Conservation (phyloP, 2,329 filamentous ascomycete species). For the Pseudocercospora musae region DNA sequence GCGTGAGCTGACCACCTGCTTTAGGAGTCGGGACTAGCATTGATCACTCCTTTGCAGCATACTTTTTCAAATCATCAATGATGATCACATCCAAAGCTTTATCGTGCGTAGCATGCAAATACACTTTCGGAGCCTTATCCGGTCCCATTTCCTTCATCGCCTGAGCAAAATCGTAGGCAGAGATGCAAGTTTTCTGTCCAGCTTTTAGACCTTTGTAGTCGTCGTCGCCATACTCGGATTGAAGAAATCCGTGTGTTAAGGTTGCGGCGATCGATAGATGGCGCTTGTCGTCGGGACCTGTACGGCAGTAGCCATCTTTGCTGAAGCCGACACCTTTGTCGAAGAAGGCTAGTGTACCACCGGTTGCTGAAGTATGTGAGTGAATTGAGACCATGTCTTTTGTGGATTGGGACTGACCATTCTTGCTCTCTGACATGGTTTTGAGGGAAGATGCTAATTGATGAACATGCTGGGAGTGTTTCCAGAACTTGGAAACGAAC, state of each 20-base stretch:
- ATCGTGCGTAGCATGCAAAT: constrained; percentile 16
- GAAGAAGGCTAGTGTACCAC: constrained; percentile 15
- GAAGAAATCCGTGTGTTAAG: constrained; percentile 18
- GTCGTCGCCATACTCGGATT: constrained; percentile 21
- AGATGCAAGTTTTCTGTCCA: constrained; percentile 19
- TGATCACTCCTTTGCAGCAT: constrained; percentile 9
- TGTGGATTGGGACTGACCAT: too few species aligned
- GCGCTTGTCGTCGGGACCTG: constrained; percentile 6
- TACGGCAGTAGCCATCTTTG: constrained; percentile 20
- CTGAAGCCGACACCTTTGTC: constrained; percentile 14
- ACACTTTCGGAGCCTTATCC: constrained; percentile 19
- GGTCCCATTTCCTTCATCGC: constrained; percentile 18
- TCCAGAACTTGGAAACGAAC: too few species aligned
- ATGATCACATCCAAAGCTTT: constrained; percentile 19
- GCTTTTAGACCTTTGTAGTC: constrained; percentile 15
- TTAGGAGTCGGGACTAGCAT: neutral
- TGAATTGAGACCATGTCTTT: too few species aligned
- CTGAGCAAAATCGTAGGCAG: constrained; percentile 14
- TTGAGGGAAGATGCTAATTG: too few species aligned
- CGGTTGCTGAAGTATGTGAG: constrained; percentile 4
- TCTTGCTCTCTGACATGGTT: too few species aligned
- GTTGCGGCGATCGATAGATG: constrained; percentile 21
- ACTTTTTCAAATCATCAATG: constrained; percentile 16
- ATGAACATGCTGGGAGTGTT: too few species aligned
- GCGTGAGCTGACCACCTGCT: neutral